phyloP scores from a whole-genome alignment of 805 yeast genomes.

The Teunomyces tritomae region DNA sequence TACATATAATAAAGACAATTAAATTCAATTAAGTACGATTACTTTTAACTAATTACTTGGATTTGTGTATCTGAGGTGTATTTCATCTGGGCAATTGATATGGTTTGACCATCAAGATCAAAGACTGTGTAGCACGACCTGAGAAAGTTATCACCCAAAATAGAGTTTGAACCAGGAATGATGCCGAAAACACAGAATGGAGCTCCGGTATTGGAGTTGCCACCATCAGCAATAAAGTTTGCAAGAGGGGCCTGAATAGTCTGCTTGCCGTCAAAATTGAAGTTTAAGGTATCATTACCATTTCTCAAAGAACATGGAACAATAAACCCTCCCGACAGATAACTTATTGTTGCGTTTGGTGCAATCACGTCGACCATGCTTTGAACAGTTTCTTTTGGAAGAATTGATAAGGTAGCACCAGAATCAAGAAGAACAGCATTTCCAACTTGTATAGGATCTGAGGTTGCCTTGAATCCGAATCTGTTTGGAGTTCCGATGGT shows the following conservation, averaged over 20 bases:
- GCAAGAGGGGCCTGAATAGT: slow-evolving; percentile 14
- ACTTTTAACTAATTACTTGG: slow-evolving; percentile 6
- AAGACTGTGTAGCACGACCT: slow-evolving; percentile 25
- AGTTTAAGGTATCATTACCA: slow-evolving; percentile 9
- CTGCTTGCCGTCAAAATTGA: slow-evolving; percentile 9
- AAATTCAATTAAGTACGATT: neutral
- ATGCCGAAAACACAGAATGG: slow-evolving; percentile 11
- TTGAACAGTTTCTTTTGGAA: slow-evolving; percentile 30
- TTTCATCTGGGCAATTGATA: slow-evolving; percentile 24
- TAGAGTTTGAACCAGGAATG: slow-evolving; percentile 11
- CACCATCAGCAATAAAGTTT: slow-evolving; percentile 11
- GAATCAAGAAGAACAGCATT: slow-evolving; percentile 48
- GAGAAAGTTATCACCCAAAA: slow-evolving; percentile 29
- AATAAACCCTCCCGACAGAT: slow-evolving; percentile 6
- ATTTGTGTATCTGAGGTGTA: slow-evolving; percentile 13
- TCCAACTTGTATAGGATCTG: slow-evolving; percentile 1
- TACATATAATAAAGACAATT: neutral
- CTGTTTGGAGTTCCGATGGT: neutral
- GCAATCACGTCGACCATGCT: slow-evolving; percentile 6
- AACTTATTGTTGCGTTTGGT: slow-evolving; percentile 7
- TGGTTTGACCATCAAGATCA: slow-evolving; percentile 22
- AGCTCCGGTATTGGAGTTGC: slow-evolving; percentile 6
- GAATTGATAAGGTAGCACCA: slow-evolving; percentile 52
- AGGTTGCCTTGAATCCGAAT: neutral
- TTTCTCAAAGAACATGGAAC: slow-evolving; percentile 15